A percentile compares a stretch with the other conserved stretches of the same genome.
Conservation (phyloP, 106 monocot genomes). For the Gastrodia elata region DNA sequence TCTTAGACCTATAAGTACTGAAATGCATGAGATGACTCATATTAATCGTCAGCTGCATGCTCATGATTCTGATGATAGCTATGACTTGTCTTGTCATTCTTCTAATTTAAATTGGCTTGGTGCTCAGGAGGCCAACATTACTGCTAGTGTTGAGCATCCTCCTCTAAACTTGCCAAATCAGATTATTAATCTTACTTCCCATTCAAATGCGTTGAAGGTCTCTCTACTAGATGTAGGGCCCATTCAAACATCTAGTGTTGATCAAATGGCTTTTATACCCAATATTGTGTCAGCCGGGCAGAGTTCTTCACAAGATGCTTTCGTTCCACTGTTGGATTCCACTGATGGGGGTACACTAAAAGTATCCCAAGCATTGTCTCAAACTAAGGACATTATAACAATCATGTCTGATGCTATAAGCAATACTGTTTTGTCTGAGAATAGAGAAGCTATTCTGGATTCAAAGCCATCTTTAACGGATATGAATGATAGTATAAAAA, state of each 20-base stretch:
- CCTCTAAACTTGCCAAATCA: slow-evolving; percentile 38
- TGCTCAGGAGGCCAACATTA: slow-evolving; percentile 13
- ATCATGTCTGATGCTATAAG: slow-evolving; percentile 12
- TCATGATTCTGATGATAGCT: slow-evolving; percentile 13
- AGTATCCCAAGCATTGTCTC: not conserved
- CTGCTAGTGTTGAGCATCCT: slow-evolving; percentile 9
- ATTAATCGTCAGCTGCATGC: slow-evolving; percentile 23
- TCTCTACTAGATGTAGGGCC: slow-evolving; percentile 1
- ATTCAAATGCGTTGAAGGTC: slow-evolving; percentile 14
- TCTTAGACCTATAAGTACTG: slow-evolving; percentile 23
- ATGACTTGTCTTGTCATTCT: slow-evolving; percentile 11
- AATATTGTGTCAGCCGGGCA: not conserved
- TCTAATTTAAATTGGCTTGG: slow-evolving; percentile 20
- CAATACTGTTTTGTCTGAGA: not conserved
- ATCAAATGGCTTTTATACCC: not conserved
- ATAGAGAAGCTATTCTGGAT: slow-evolving; percentile 2
- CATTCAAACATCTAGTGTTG: slow-evolving; percentile 3
- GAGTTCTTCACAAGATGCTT: slow-evolving; percentile 1
- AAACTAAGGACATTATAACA: slow-evolving; percentile 9
- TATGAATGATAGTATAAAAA: slow-evolving; percentile 24
- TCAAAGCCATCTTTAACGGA: slow-evolving; percentile 16
- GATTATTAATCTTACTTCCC: slow-evolving; percentile 18
- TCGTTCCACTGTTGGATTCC: slow-evolving; percentile 4
- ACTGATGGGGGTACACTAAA: not conserved
- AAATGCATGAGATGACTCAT: slow-evolving; percentile 28